A percentile compares a stretch with the other conserved stretches of the same genome.
phyloP scores from a whole-genome alignment of 352 stramenopile genomes.

The Elongisporangium prolatum region DNA sequence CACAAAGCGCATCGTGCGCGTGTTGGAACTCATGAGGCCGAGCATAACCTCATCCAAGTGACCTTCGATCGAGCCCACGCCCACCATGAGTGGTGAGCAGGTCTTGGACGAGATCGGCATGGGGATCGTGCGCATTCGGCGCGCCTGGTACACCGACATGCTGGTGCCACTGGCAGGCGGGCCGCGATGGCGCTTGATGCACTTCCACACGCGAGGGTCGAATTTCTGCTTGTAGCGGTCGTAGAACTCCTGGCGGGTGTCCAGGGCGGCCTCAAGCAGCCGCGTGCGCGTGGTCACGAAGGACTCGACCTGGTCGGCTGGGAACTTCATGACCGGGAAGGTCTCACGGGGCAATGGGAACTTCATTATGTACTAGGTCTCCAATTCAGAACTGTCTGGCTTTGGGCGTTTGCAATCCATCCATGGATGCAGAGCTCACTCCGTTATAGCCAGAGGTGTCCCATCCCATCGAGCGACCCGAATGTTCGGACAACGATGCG shows the following conservation, averaged over 20 bases:
- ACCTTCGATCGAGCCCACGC: conserved; percentile 29
- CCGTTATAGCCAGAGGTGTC: not conserved
- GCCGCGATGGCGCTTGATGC: conserved; percentile 10
- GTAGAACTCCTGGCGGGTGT: conserved; percentile 16
- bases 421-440: not conserved
- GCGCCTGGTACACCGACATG: conserved; percentile 15
- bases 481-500: not conserved
- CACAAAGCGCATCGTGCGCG: conserved; percentile 18
- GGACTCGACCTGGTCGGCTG: conserved; percentile 15
- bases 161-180: not conserved
- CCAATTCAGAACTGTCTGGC: not conserved
- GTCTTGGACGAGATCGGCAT: conserved; percentile 9
- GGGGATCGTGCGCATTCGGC: conserved; percentile 1
- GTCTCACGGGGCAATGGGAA: conserved; percentile 17
- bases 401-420: not conserved
- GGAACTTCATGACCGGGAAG: conserved; percentile 27
- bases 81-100: conserved; percentile 30
- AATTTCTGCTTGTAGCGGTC: conserved; percentile 17
- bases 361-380: not conserved
- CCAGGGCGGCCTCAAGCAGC: conserved; percentile 19
- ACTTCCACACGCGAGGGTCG: conserved; percentile 16
- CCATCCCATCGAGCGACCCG: not conserved
- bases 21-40: conserved; percentile 24
- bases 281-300: conserved; percentile 19
- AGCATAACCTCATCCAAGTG: conserved; percentile 66